Conservation (phyloP, 805 yeast genomes). For the Ogataea paradorogensis region DNA sequence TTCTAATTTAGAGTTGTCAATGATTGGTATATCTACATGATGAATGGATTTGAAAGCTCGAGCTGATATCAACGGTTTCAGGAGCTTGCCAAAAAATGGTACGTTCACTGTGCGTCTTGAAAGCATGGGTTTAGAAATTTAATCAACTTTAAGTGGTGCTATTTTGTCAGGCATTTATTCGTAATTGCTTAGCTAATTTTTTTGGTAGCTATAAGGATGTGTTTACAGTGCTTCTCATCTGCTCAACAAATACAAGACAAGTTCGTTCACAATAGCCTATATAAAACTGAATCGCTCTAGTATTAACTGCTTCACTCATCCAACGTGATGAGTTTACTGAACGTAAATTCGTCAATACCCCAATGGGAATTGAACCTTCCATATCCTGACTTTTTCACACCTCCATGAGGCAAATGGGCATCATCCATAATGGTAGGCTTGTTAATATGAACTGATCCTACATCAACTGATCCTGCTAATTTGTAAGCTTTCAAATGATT, state of each 20-base stretch:
- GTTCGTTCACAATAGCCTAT: no score
- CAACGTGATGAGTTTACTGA: constrained; percentile 38
- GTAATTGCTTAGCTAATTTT: no score
- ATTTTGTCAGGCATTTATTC: no score
- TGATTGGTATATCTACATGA: constrained; percentile 36
- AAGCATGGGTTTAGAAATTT: neutral
- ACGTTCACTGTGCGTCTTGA: neutral
- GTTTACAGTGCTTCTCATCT: no score
- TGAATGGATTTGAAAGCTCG: constrained; percentile 39
- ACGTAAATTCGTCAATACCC: constrained; percentile 43
- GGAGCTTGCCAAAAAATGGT: neutral
- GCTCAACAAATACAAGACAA: no score
- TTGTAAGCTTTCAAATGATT: constrained; percentile 35
- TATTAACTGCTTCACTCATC: constrained; percentile 26
- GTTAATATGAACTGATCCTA: constrained; percentile 33
- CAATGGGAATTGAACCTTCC: constrained; percentile 44
- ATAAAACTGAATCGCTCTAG: no score
- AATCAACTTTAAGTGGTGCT: neutral
- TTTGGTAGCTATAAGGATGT: no score
- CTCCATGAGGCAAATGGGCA: constrained; percentile 43
- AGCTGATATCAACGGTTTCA: constrained; percentile 1
- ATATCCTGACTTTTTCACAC: constrained; percentile 40
- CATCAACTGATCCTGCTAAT: constrained; percentile 35
- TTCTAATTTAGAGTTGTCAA: constrained; percentile 35
- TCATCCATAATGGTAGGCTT: constrained; percentile 24